phyloP scores from a whole-genome alignment of 305 asterid species.

The Fraxinus greggii region DNA sequence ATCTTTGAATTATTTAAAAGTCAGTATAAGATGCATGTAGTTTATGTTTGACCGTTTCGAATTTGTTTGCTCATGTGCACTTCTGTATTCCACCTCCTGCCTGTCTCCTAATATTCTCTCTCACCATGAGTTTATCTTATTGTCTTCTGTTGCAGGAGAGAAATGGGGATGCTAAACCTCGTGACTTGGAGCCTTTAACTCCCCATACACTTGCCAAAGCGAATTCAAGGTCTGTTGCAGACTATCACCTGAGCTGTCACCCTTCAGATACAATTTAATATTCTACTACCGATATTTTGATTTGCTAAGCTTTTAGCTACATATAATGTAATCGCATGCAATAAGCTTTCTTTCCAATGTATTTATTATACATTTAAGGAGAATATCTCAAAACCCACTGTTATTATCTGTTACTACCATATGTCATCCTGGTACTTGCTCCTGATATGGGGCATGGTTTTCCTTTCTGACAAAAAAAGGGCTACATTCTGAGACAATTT shows the following conservation, averaged over 20 bases:
- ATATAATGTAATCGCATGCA: not conserved
- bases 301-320: slow-evolving; percentile 6
- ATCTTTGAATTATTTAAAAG: slow-evolving; percentile 10
- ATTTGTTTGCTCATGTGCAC: slow-evolving; percentile 9
- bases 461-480: not conserved
- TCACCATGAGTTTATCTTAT: slow-evolving; percentile 9
- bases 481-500: not conserved
- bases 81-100: not conserved
- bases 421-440: not conserved
- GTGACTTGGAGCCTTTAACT: slow-evolving; percentile 74
- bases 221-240: slow-evolving; percentile 66
- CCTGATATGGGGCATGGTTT: not conserved
- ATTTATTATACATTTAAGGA: slow-evolving; percentile 3
- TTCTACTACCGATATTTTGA: not conserved
- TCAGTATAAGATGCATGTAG: not conserved
- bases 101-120: slow-evolving; percentile 5
- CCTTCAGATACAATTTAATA: not conserved
- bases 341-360: slow-evolving; percentile 4
- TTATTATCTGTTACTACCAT: not conserved
- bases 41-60: not conserved
- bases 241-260: not conserved
- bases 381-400: not conserved
- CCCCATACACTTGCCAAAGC: slow-evolving; percentile 64
- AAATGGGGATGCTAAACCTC: slow-evolving; percentile 71
- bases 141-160: slow-evolving; percentile 53